phyloP scores from a whole-genome alignment of 108 stramenopile genomes.

The Schizochytrium sp. region DNA sequence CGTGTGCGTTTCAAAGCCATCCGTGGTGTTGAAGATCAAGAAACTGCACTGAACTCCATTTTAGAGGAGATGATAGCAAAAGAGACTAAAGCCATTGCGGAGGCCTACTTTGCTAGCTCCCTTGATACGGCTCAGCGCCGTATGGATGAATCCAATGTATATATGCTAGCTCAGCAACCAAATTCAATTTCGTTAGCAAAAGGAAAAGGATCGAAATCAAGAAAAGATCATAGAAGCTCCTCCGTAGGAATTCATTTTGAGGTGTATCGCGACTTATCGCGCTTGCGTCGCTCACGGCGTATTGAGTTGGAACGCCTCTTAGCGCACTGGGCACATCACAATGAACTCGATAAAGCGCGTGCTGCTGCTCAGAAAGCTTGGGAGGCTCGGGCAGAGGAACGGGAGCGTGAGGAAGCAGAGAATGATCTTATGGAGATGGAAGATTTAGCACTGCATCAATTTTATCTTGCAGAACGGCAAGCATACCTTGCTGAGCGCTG shows the following conservation, averaged over 20 bases:
- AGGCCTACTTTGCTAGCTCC: background rate
- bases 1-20: background rate
- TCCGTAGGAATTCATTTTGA: slow-evolving; percentile 19
- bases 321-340: slow-evolving; percentile 39
- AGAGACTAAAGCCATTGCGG: background rate
- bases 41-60: background rate
- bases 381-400: slow-evolving; percentile 54
- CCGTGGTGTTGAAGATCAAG: background rate
- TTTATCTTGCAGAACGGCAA: slow-evolving; percentile 43
- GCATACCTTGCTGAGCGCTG: slow-evolving; percentile 40
- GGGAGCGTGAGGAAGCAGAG: slow-evolving; percentile 58
- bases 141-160: slow-evolving; percentile 28
- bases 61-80: background rate
- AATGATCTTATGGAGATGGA: slow-evolving; percentile 53
- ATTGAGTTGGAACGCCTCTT: slow-evolving; percentile 20
- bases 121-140: slow-evolving; percentile 16
- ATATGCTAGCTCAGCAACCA: background rate
- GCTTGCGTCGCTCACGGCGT: slow-evolving; percentile 1
- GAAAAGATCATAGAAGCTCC: background rate
- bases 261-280: slow-evolving; percentile 10
- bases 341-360: slow-evolving; percentile 11
- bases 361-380: slow-evolving; percentile 28
- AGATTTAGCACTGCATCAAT: slow-evolving; percentile 16
- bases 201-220: too few relatives aligned
- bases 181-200: too few relatives aligned